Base-by-base conservation (phyloP, 805 yeast genomes). In the Candida golubevii region DNA sequence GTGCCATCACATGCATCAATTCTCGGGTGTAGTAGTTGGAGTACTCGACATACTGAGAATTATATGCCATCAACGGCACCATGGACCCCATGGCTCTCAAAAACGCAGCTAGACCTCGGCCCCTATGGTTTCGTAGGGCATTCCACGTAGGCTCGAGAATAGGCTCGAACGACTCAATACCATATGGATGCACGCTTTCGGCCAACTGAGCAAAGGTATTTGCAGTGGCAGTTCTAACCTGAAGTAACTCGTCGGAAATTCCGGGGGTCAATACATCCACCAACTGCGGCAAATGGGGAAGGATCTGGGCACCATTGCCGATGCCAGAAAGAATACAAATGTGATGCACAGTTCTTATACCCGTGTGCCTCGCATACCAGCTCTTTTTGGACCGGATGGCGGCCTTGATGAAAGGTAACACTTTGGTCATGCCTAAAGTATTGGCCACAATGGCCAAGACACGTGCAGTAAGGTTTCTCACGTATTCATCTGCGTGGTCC, bases 341-440 rank as follows among this genome's bases (percentile, higher is more conserved):
- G 51, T 87, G 93, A 57, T 86, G 95, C 8, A 91, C 72, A 8
- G 81, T 78, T 56, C 81, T 80, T 23, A 80, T 74, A 47, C 96
- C 97, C 0, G 96, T 86, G 51, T 85, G 91, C 35, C 95, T 77
- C 0, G 95, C 88, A 50, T 77, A 77, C 91, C 93, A 83, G 42
- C 83, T 78, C 57, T 84, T 83, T 54, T 79, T 81, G 2, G 95
- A 82, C 48, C 75, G 74, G 48, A 91, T 80, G 5, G 86, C 90
- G 0, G 96, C 95, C 49, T 75, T 78, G 32, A 91, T 60, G 59
- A 91, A 91, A 0, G 97, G 97, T 10, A 93, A 57, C 37, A 88
- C 61, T 6, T 78, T 65, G 1, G 77, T 81, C 7, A 88, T 68
- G 0, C 97, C 97, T 32, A 90, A 61, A 0, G 96, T 78, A 38